phyloP scores from a whole-genome alignment of 2,329 filamentous ascomycete genomes.

The Neopestalotiopsis sp. region DNA sequence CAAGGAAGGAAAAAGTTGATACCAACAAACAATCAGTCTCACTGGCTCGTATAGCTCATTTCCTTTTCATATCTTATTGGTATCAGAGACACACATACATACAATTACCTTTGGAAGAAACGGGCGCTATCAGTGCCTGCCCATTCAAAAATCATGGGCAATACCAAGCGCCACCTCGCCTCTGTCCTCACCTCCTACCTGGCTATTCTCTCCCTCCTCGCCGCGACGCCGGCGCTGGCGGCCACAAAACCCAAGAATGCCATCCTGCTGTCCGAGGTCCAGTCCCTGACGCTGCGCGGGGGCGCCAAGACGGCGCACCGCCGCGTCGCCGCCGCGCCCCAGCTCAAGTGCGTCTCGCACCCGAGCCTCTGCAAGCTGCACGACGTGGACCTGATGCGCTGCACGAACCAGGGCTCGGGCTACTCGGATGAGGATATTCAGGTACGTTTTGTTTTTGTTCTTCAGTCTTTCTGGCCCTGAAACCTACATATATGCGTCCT shows the following conservation, averaged over 20 bases:
- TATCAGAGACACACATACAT: neutral
- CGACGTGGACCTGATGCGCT: slow-evolving; percentile 82
- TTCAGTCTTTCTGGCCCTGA: too few species aligned
- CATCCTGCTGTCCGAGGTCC: slow-evolving; percentile 66
- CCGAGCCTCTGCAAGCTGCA: slow-evolving; percentile 70
- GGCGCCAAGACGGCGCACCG: slow-evolving; percentile 72
- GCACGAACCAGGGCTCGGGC: slow-evolving; percentile 81
- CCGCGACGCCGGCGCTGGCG: slow-evolving; percentile 24
- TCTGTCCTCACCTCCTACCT: neutral
- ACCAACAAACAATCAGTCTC: neutral
- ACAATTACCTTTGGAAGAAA: neutral
- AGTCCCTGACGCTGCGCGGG: slow-evolving; percentile 77
- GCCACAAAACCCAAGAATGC: slow-evolving; percentile 50
- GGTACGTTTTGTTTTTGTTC: slow-evolving; percentile 19
- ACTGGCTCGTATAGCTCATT: neutral
- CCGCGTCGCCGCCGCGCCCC: slow-evolving; percentile 76
- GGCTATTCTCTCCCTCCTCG: slow-evolving; percentile 26
- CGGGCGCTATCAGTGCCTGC: neutral
- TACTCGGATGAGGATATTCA: slow-evolving; percentile 84
- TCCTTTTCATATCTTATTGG: neutral
- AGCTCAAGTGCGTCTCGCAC: slow-evolving; percentile 77
- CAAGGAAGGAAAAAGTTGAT: neutral
- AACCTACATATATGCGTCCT: too few species aligned
- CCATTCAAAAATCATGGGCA: neutral
- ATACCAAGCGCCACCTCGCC: neutral